These are phyloP conservation scores for Arbutus unedo DNA, from an alignment of 148 eudicot species.

Conservation along the genomic window DNA sequence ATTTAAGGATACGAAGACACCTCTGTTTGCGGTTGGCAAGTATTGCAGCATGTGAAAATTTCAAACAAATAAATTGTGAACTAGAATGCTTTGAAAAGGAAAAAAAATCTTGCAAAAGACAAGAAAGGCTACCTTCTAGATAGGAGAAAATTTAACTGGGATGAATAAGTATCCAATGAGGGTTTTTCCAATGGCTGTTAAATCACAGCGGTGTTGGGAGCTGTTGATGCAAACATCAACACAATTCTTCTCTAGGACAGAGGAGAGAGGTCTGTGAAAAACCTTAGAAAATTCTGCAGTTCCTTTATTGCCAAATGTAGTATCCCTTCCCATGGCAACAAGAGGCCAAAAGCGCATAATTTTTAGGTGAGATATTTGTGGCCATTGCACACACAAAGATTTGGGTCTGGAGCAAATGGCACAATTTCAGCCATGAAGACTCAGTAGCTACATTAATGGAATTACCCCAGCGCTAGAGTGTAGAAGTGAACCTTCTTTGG, in stretches of 20 bases:
- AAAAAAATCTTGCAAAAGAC: not conserved
- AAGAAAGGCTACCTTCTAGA: not conserved
- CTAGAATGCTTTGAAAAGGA: not conserved
- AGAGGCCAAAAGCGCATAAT: not conserved
- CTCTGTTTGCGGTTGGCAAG: slow-evolving; percentile 92
- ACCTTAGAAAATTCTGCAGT: not conserved
- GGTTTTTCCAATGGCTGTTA: not conserved
- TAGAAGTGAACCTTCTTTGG: no score
- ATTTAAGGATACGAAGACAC: slow-evolving; percentile 92
- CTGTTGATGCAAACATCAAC: not conserved
- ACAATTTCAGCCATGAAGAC: not conserved
- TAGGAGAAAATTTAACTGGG: not conserved
- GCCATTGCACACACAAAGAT: not conserved
- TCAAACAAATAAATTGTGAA: not conserved
- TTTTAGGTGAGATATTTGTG: not conserved
- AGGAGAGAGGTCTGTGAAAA: not conserved
- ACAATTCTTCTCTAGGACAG: not conserved
- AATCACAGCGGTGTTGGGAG: not conserved
- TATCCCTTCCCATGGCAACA: not conserved
- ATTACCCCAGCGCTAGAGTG: not conserved
- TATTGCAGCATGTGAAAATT: slow-evolving; percentile 18
- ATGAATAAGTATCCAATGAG: not conserved
- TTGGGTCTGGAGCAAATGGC: not conserved
- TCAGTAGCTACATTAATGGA: not conserved
- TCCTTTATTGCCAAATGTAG: not conserved